Base-by-base conservation (phyloP, 2,329 filamentous ascomycete species). In the Emydomyces testavorans region DNA sequence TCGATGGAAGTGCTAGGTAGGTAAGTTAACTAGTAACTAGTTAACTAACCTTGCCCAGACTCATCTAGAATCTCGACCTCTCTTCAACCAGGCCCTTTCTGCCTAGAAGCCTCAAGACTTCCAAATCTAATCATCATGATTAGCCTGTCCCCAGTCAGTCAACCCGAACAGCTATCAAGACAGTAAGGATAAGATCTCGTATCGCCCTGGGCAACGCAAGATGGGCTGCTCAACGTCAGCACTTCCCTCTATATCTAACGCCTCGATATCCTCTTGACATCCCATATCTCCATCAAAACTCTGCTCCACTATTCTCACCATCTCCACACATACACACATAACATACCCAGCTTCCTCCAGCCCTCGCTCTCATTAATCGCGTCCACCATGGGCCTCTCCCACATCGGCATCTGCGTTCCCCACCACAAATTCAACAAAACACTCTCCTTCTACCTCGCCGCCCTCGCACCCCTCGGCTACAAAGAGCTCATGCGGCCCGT, bases 371-470 rank as follows among this genome's bases (percentile, higher is more conserved):
- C 32, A 16, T n/a, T 15, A 4, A n/a, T 29, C 24, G 13, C 13
- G 4, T 28, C 28, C 21, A 23, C 72, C 69, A 59, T 78, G 75
- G 46, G 51, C 8, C 32, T 58, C 44, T 53, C 58, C 48, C 62
- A 64, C 50, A 6, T 62, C 34, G 53, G 55, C 20, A 55, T 63
- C 44, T 44, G 34, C 29, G 59, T 58, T 13, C 57, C 57, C 8
- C 49, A 52, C n/a, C 52, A 53, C 34, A 54, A 60, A n/a, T 56
- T 63, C 49, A 60, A 62, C 2, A 50, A 48, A 35, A 50, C 59
- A 2, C 50, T 63, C 13, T 38, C 53, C 21, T 64, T 62, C 54
- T 60, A 63, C 54, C 46, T 57, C 42, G 52, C 53, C 13, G 57
- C 61, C 1, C 57, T 61, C 16, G 53, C 51, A 1, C 61, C 61